Conservation (phyloP, 148 eudicot species). For the Camellia lanceoleosa region DNA sequence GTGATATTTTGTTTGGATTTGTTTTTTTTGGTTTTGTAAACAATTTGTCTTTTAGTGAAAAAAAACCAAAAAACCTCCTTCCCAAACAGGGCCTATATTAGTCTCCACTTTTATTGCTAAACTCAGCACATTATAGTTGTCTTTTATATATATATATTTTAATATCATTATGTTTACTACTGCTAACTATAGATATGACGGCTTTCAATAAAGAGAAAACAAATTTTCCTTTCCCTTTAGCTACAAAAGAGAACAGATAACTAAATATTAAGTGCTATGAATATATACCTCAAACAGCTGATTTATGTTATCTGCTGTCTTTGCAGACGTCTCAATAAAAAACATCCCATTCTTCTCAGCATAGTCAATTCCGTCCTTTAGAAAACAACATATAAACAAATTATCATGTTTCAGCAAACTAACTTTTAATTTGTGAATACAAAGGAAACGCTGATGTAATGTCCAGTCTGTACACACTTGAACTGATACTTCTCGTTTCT, state of each 20-base stretch:
- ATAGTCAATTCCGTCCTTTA: slow-evolving; percentile 73
- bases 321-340: slow-evolving; percentile 96
- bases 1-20: too few relatives aligned
- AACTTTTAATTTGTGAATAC: neutral
- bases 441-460: neutral
- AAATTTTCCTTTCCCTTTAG: too few relatives aligned
- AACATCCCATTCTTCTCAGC: slow-evolving; percentile 98
- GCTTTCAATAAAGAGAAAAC: neutral
- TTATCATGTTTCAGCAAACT: neutral
- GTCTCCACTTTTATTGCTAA: too few relatives aligned
- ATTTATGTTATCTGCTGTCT: slow-evolving; percentile 96
- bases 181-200: neutral
- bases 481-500: slow-evolving; percentile 72
- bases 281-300: slow-evolving; percentile 88
- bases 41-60: too few relatives aligned
- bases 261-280: neutral
- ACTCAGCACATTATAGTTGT: too few relatives aligned
- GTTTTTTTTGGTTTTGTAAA: too few relatives aligned
- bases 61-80: too few relatives aligned
- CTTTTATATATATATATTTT: too few relatives aligned
- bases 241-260: too few relatives aligned
- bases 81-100: too few relatives aligned
- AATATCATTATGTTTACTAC: too few relatives aligned
- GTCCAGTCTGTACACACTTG: slow-evolving; percentile 50
- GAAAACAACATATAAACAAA: slow-evolving; percentile 6